These are phyloP conservation scores for Phytophthora idaei DNA, from an alignment of 352 stramenopile genomes.

Conservation along the genomic window DNA sequence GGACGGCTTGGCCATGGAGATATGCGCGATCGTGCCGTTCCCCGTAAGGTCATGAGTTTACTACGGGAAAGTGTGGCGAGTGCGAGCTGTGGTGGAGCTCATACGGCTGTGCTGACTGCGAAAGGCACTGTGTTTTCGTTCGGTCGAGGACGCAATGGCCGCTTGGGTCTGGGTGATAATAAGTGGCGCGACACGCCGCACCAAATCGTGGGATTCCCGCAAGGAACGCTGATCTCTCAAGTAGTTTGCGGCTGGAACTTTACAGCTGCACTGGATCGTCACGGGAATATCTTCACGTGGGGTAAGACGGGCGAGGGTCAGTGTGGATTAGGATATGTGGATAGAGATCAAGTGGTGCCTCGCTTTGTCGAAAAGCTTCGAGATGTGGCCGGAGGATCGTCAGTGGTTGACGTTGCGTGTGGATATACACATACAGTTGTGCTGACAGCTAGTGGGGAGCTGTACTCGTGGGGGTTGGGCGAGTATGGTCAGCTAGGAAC, in stretches of 20 bases:
- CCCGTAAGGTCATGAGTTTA: constrained; percentile 84
- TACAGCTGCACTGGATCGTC: constrained; percentile 54
- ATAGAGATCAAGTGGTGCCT: constrained; percentile 82
- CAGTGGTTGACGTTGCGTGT: constrained; percentile 73
- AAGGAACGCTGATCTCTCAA: constrained; percentile 42
- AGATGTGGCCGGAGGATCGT: constrained; percentile 25
- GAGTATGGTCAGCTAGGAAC: constrained; percentile 92
- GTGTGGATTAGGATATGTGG: constrained; percentile 80
- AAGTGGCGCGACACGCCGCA: constrained; percentile 80
- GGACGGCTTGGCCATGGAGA: constrained; percentile 79
- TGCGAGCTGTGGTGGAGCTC: constrained; percentile 79
- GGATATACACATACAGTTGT: constrained; percentile 90
- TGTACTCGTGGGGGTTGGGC: constrained; percentile 90
- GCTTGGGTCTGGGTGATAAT: constrained; percentile 72
- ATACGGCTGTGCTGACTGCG: constrained; percentile 77
- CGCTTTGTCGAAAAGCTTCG: constrained; percentile 53
- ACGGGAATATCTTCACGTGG: constrained; percentile 80
- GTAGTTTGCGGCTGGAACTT: constrained; percentile 88
- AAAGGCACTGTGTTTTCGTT: constrained; percentile 73
- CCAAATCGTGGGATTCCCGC: constrained; percentile 53
- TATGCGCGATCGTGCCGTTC: constrained; percentile 75
- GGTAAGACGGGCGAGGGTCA: constrained; percentile 89
- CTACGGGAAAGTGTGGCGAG: constrained; percentile 63
- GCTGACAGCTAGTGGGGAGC: constrained; percentile 71
- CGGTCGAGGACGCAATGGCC: constrained; percentile 72